Percentiles rank a stretch among this genome's conserved stretches.
These are phyloP conservation scores for Venturiaceae sp. DNA, from an alignment of 2,329 filamentous ascomycete genomes.

Conservation along the genomic window DNA sequence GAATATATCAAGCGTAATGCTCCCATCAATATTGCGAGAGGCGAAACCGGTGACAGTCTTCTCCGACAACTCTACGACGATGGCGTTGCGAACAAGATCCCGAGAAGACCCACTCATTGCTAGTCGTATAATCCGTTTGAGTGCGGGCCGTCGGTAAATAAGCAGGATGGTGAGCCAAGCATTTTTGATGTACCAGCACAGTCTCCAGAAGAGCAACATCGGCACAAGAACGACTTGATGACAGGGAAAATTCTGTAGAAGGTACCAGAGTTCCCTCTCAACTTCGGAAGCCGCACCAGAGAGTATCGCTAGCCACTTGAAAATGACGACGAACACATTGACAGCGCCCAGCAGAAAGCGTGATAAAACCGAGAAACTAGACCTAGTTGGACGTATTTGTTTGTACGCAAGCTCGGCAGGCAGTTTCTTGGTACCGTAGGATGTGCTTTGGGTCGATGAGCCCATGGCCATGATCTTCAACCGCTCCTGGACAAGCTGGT, in stretches of 20 bases:
- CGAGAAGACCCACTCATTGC: background rate
- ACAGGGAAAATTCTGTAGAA: background rate
- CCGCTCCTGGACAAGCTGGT: background rate
- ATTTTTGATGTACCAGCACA: conserved; percentile 1
- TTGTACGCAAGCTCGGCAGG: background rate
- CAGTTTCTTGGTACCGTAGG: background rate
- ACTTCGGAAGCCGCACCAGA: background rate
- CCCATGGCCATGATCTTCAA: background rate
- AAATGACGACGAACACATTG: background rate
- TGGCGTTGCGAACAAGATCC: background rate
- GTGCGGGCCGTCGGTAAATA: background rate
- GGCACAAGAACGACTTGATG: background rate
- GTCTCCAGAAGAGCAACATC: background rate
- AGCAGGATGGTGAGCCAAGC: background rate
- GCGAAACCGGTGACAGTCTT: conserved; percentile 2
- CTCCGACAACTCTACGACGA: background rate
- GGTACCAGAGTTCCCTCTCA: conserved; percentile 1
- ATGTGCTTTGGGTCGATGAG: background rate
- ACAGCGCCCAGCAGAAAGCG: background rate
- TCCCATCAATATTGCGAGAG: background rate
- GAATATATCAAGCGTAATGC: background rate
- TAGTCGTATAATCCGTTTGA: background rate
- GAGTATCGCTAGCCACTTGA: background rate
- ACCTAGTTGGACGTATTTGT: background rate
- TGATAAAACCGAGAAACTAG: background rate